These are phyloP conservation scores for Schizothecium vesticola DNA, from an alignment of 495 filamentous ascomycete species.

Conservation along the genomic window DNA sequence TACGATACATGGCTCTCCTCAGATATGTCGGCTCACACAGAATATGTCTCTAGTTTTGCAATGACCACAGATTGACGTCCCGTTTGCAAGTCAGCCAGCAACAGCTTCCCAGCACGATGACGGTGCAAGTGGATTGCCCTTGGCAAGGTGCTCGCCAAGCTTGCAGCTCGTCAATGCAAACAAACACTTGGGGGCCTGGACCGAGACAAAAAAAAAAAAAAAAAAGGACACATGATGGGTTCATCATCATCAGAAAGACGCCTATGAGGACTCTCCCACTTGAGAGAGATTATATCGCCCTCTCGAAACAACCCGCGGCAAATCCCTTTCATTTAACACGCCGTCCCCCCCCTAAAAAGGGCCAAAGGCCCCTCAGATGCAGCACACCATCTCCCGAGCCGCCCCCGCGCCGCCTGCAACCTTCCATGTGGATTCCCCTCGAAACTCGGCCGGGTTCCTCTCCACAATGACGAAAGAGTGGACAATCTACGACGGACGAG, in stretches of 20 bases:
- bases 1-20: background rate
- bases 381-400: background rate
- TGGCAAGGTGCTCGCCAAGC: background rate
- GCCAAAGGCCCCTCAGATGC: background rate
- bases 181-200: background rate
- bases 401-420: background rate
- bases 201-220: too few relatives aligned
- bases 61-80: background rate
- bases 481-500: background rate
- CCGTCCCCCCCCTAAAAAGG: background rate
- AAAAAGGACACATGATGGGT: background rate
- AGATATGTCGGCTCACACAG: background rate
- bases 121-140: background rate
- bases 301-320: background rate
- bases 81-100: background rate
- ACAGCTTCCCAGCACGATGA: background rate
- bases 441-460: background rate
- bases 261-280: too few relatives aligned
- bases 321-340: background rate
- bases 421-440: background rate
- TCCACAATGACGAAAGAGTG: background rate
- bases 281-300: background rate
- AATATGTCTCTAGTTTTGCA: background rate
- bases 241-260: background rate
- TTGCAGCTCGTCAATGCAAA: constrained; percentile 1